Base-by-base conservation (phyloP, 148 eudicot genomes). In the Rhododendron molle region DNA sequence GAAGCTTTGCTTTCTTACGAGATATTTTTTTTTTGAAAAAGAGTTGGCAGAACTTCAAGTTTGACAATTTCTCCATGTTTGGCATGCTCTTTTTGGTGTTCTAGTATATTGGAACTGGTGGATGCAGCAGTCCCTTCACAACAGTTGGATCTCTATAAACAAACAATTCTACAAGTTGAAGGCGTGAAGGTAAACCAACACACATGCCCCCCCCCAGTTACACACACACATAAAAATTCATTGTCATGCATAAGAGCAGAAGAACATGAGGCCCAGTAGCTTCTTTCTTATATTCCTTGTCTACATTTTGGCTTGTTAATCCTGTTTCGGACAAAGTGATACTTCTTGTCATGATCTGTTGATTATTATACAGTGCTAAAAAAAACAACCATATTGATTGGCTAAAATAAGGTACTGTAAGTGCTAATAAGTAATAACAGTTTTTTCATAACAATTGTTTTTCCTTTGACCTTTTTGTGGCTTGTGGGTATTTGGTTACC, bases 51-150 rank as follows among this genome's bases (percentile, higher is more conserved):
- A 40, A 36, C 76, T 23, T 15, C 1, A 8, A 74, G 49, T 46
- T 34, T 69, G 52, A 82, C 84, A 34, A 16, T 80, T 34, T 83
- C 13, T 40, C 36, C 34, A 80, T 71, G 8, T 58, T 85, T 86
- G 81, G 26, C 23, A 20, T 85, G 40, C 38, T 47, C 8, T 12
- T 87, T 44, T 13, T 76, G 80, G 80, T 80, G 65, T 54, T 85
- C 26, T 79, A 94, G 98, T 89, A 78, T 97, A 83, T 81, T 97
- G 94, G 99, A 97, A 90, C 90, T 97, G 89, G 99, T 97, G 73
- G 99, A 97, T 93, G 99, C 99, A 84, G 99, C 99, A 50, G 81
- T 95, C 76, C 98, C 98, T n/a, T 90, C 91, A 30, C 87, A 93
- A 58, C 81, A 86, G 69, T 89, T 97, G 93, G 96, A 97, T 81